phyloP scores from a whole-genome alignment of 140 eudicot genomes.

The Stevia rebaudiana region DNA sequence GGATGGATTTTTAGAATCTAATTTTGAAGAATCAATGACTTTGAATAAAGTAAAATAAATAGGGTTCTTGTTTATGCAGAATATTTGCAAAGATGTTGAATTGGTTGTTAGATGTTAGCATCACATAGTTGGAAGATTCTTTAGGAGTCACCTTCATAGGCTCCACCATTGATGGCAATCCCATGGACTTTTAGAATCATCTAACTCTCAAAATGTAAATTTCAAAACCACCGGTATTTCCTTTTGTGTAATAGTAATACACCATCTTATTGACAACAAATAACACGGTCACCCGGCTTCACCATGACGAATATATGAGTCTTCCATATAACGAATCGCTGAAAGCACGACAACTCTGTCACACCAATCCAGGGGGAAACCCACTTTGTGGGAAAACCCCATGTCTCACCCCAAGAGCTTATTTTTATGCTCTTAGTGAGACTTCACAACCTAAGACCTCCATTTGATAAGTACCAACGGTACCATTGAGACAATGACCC shows the following conservation, averaged over 20 bases:
- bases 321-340: no score
- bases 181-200: conserved; percentile 18
- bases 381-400: no score
- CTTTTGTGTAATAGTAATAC: background rate
- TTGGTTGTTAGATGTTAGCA: conserved; percentile 45
- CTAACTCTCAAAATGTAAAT: conserved; percentile 4
- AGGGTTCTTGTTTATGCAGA: conserved; percentile 16
- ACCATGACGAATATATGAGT: background rate
- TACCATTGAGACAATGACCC: no score
- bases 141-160: conserved; percentile 34
- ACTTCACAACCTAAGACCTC: no score
- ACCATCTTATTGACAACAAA: background rate
- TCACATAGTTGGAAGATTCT: conserved; percentile 38
- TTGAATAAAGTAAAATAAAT: conserved; percentile 24
- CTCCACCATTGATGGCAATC: conserved; percentile 32
- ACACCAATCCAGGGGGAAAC: no score
- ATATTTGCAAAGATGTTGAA: conserved; percentile 21
- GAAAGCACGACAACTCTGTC: no score
- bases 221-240: background rate
- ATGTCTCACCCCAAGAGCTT: no score
- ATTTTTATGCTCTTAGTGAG: no score
- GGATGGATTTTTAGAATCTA: conserved; percentile 19
- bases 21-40: conserved; percentile 24
- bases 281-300: background rate
- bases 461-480: no score